These are phyloP conservation scores for Arabis alpina DNA, from an alignment of 345 rosid species.

Conservation along the genomic window DNA sequence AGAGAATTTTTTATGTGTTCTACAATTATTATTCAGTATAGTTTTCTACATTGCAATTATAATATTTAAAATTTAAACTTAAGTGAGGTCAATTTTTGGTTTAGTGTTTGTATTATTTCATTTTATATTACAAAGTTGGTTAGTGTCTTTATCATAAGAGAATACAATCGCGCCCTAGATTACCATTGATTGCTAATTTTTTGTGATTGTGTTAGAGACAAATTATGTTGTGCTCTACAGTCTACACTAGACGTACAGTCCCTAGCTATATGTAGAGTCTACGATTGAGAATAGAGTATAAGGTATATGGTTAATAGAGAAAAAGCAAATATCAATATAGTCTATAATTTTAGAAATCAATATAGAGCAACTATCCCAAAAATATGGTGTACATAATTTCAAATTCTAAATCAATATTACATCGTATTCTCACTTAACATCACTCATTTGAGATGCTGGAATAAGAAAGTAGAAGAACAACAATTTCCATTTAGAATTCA, in stretches of 20 bases:
- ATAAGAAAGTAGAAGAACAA: no score
- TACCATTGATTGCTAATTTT: conserved; percentile 4
- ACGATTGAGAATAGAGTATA: neutral
- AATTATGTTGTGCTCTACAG: no score
- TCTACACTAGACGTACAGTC: no score
- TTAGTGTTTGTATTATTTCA: no score
- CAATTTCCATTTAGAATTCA: no score
- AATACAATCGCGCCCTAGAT: neutral
- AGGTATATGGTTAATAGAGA: neutral
- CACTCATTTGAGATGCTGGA: no score
- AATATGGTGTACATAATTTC: no score
- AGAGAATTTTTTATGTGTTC: neutral
- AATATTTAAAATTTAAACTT: neutral
- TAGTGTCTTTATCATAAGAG: neutral
- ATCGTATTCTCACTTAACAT: no score
- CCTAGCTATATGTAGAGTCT: neutral
- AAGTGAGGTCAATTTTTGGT: neutral
- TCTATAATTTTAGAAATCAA: no score
- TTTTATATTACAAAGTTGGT: conserved; percentile 17
- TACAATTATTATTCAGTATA: neutral
- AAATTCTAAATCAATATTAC: no score
- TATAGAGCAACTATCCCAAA: no score
- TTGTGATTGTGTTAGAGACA: conserved; percentile 2
- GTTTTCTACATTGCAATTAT: neutral
- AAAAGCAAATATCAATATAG: no score